phyloP scores from a whole-genome alignment of 768 basidiomycete species.

The Hygrophorus pudorinus region DNA sequence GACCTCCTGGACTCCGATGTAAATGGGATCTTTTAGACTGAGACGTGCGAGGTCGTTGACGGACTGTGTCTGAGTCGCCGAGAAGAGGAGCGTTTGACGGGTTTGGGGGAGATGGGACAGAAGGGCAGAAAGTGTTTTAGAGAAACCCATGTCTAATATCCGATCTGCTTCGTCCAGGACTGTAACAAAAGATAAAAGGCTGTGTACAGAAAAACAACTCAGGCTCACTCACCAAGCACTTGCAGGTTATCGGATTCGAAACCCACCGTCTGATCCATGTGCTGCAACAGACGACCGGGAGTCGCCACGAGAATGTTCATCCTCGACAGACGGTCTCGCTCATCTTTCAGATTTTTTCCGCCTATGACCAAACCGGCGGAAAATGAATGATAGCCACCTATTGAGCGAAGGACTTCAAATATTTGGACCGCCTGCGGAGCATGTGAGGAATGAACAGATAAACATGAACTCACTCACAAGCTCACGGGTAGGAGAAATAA shows the following conservation, averaged over 20 bases:
- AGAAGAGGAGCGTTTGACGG: slow-evolving; percentile 93
- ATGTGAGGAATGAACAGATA: not conserved
- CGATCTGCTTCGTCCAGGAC: slow-evolving; percentile 97
- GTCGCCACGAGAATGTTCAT: slow-evolving; percentile 99
- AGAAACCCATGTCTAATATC: slow-evolving; percentile 94
- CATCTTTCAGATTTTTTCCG: slow-evolving; percentile 91
- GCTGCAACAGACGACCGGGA: slow-evolving; percentile 88
- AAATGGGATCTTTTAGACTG: slow-evolving; percentile 73
- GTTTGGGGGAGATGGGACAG: slow-evolving; percentile 85
- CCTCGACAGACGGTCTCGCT: slow-evolving; percentile 73
- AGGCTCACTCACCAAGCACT: slow-evolving; percentile 54
- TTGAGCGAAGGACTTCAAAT: slow-evolving; percentile 89
- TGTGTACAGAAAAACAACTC: not conserved
- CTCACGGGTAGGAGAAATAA: slow-evolving; percentile 92
- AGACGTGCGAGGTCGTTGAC: slow-evolving; percentile 83
- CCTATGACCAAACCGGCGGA: slow-evolving; percentile 95
- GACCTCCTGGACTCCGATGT: slow-evolving; percentile 50
- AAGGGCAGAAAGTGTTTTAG: slow-evolving; percentile 80
- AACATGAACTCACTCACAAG: slow-evolving; percentile 40
- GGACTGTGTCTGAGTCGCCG: slow-evolving; percentile 91
- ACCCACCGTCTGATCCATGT: slow-evolving; percentile 96
- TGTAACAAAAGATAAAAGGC: slow-evolving; percentile 18
- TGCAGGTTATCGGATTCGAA: slow-evolving; percentile 91
- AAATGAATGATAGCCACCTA: slow-evolving; percentile 85
- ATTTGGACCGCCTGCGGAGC: slow-evolving; percentile 83